Base-by-base conservation (phyloP, 306 rosid genomes). In the Casuarina cunninghamiana region DNA sequence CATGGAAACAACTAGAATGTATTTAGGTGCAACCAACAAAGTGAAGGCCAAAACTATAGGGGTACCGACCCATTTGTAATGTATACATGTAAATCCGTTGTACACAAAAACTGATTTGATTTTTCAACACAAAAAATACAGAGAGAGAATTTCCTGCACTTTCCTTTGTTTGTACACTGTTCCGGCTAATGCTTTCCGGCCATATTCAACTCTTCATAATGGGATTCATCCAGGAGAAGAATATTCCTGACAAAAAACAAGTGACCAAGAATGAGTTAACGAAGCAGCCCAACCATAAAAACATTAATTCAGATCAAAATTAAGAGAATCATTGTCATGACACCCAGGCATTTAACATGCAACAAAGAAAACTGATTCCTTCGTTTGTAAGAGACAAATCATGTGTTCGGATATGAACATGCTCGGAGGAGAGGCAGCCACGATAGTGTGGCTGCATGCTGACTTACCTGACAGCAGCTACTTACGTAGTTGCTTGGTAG, bases 221-320 rank as follows among this genome's bases (percentile, higher is more conserved):
- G 54, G 96, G 90, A 84, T 89, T 87, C 91, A 94, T 87, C 98
- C 98, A 94, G 38, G 93, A 58, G 87, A 94, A 94, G 68, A 75
- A 4, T 57, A 79, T 86, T 55, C 10, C 98, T 94, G 90, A 68
- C 51, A 78, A 72, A 77, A 65, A 74, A 65, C 61, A 85, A 46
- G 73, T 11, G 65, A 60, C 62, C 21, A 74, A 68, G 39, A 71
- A 75, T 65, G 77, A 53, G 78, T 73, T 85, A 69, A 60, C 66
- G 63, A 46, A 39, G 44, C 60, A 75, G 53, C 73, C 49, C 69
- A 54, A 43, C 44, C 60, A 75, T n/a, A 51, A 43, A 75, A 66
- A 57, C 41, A 73, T 72, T 57, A 61, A 71, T 55, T 16, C 72
- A 69, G 48, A 55, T 19, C 69, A 76, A 9, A 67, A 26, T 46